phyloP scores from a whole-genome alignment of 495 filamentous ascomycete genomes.

The Penicillium antarcticum region DNA sequence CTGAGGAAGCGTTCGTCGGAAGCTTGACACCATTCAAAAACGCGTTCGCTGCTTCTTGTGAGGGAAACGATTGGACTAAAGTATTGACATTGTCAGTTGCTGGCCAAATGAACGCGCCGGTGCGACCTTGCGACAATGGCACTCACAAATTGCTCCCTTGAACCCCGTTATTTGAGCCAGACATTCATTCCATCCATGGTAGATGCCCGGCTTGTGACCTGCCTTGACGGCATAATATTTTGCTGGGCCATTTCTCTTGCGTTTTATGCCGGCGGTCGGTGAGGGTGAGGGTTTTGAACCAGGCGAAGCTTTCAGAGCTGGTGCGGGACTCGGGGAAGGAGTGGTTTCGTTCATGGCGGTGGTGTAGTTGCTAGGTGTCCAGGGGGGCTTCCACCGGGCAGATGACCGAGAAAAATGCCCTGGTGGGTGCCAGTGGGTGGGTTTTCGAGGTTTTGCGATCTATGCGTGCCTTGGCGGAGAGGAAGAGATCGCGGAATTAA shows the following conservation, averaged over 20 bases:
- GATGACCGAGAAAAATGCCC: not conserved
- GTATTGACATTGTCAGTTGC: slow-evolving; percentile 7
- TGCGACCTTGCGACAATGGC: not conserved
- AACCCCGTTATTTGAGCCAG: slow-evolving; percentile 80
- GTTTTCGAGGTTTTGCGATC: not conserved
- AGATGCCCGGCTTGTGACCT: slow-evolving; percentile 81
- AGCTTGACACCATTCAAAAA: slow-evolving; percentile 64
- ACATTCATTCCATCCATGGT: slow-evolving; percentile 78
- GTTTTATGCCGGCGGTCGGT: slow-evolving; percentile 54
- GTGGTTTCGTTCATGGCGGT: slow-evolving; percentile 33
- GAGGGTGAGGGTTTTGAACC: slow-evolving; percentile 26
- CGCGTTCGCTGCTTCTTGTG: slow-evolving; percentile 69
- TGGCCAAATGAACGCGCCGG: not conserved
- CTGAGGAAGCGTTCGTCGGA: slow-evolving; percentile 19
- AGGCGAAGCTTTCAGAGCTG: slow-evolving; percentile 28
- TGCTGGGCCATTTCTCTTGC: slow-evolving; percentile 55
- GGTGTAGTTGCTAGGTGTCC: not conserved
- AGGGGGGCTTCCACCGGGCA: not conserved
- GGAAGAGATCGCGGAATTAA: slow-evolving; percentile 17
- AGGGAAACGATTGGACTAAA: slow-evolving; percentile 80
- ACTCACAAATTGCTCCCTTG: slow-evolving; percentile 77
- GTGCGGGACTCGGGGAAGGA: slow-evolving; percentile 38
- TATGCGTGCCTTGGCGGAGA: slow-evolving; percentile 9
- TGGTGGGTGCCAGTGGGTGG: not conserved
- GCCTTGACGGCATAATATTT: slow-evolving; percentile 88